phyloP scores from a whole-genome alignment of 2,329 filamentous ascomycete species.

The Botrytis fragariae region DNA sequence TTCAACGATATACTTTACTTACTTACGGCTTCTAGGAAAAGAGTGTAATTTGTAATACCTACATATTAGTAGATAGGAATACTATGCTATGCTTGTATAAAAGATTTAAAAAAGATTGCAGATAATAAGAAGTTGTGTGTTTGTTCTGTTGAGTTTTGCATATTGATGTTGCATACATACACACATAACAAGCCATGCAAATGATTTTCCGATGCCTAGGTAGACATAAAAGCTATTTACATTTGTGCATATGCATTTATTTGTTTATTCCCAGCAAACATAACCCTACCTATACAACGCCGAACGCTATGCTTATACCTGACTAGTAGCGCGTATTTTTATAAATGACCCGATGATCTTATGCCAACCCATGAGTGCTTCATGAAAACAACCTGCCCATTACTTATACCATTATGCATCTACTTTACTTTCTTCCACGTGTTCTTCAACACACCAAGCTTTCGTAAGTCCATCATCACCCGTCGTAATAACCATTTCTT shows the following conservation, averaged over 20 bases:
- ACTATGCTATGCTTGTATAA: neutral
- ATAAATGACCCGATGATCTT: neutral
- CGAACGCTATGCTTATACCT: slow-evolving; percentile 16
- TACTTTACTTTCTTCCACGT: neutral
- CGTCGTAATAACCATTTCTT: slow-evolving; percentile 87
- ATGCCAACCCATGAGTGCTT: neutral
- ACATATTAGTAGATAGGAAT: neutral
- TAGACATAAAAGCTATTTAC: neutral
- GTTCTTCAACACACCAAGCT: slow-evolving; percentile 65
- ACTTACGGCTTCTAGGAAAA: neutral
- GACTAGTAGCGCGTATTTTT: neutral
- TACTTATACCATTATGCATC: neutral
- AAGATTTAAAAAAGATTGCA: neutral
- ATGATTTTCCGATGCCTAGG: neutral
- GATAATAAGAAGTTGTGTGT: neutral
- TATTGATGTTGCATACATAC: neutral
- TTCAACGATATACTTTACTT: too few species aligned
- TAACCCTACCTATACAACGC: slow-evolving; percentile 12
- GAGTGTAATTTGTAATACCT: neutral
- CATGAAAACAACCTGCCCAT: neutral
- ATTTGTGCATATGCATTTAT: neutral
- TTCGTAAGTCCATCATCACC: slow-evolving; percentile 89
- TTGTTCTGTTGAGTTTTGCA: neutral
- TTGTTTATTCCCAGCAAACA: neutral
- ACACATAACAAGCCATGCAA: neutral